phyloP scores from a whole-genome alignment of 2,329 filamentous ascomycete genomes.

The Raffaelea ambrosiae region DNA sequence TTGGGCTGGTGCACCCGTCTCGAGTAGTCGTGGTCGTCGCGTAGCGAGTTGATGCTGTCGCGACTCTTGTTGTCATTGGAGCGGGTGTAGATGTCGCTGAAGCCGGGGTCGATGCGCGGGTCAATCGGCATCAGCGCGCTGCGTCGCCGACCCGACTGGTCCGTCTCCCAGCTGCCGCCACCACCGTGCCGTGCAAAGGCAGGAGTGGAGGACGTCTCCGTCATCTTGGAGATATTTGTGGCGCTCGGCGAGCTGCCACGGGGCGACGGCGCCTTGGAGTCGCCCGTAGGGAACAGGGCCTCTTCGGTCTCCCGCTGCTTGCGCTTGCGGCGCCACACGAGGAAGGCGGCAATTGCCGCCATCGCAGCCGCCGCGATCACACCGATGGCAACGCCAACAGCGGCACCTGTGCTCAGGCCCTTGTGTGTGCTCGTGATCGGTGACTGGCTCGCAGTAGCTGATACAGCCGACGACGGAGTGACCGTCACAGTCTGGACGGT shows the following conservation, averaged over 20 bases:
- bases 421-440: conserved; percentile 12
- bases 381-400: conserved; percentile 45
- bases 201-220: conserved; percentile 21
- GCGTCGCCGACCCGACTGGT: conserved; percentile 32
- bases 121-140: conserved; percentile 51
- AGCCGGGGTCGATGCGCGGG: conserved; percentile 54
- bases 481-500: conserved; percentile 47
- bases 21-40: conserved; percentile 59
- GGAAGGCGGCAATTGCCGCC: conserved; percentile 28
- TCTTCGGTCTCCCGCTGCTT: conserved; percentile 33
- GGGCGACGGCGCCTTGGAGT: conserved; percentile 26
- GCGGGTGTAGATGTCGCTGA: conserved; percentile 45
- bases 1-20: conserved; percentile 44
- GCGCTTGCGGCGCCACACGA: conserved; percentile 25
- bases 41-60: conserved; percentile 55
- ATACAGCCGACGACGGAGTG: conserved; percentile 24
- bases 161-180: conserved; percentile 23
- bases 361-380: conserved; percentile 23
- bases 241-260: conserved; percentile 44
- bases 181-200: conserved; percentile 5
- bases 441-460: not conserved
- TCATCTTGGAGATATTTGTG: conserved; percentile 31
- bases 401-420: conserved; percentile 35
- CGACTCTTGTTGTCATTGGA: conserved; percentile 48
- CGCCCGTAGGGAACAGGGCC: conserved; percentile 29